Percentiles rank a stretch among this genome's conserved stretches.
These are phyloP conservation scores for Ganoderma meredithae DNA, from an alignment of 1,284 basidiomycete species.

Conservation along the genomic window DNA sequence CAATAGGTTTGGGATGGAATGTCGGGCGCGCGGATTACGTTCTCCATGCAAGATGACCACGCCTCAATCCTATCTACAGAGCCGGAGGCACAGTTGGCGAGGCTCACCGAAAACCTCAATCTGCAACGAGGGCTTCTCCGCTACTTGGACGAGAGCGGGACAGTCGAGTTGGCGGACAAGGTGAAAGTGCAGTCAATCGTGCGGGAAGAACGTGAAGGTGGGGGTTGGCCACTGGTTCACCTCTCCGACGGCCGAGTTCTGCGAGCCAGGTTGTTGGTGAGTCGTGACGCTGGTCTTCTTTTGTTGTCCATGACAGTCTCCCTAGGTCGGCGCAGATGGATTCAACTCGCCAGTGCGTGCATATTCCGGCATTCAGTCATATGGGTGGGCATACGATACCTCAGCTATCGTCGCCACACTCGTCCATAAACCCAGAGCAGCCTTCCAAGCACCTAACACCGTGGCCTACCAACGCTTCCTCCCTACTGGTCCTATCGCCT, in stretches of 20 bases:
- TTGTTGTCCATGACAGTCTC: conserved; percentile 18
- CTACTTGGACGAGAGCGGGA: conserved; percentile 53
- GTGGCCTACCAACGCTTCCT: conserved; percentile 96
- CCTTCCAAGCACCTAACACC: conserved; percentile 70
- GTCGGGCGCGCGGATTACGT: conserved; percentile 81
- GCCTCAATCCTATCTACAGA: conserved; percentile 43
- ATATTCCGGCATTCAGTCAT: conserved; percentile 88
- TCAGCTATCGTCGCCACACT: conserved; percentile 94
- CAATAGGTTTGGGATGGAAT: conserved; percentile 89
- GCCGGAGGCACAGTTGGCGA: conserved; percentile 62
- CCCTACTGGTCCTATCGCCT: conserved; percentile 95
- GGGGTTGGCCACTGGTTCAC: conserved; percentile 79
- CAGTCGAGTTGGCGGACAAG: conserved; percentile 67
- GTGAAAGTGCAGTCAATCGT: conserved; percentile 74
- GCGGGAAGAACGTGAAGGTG: conserved; percentile 51
- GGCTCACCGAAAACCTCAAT: conserved; percentile 90
- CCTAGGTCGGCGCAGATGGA: conserved; percentile 93
- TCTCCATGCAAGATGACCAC: conserved; percentile 59
- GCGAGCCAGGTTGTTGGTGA: conserved; percentile 64
- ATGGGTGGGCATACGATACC: conserved; percentile 92
- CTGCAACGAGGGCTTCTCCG: conserved; percentile 84
- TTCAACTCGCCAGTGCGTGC: conserved; percentile 92
- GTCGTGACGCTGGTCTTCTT: conserved; percentile 30
- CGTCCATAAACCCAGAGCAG: conserved; percentile 65
- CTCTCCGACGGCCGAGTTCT: conserved; percentile 64